Conservation (phyloP, 2,329 filamentous ascomycete species). For the Aureobasidium melanogenum region DNA sequence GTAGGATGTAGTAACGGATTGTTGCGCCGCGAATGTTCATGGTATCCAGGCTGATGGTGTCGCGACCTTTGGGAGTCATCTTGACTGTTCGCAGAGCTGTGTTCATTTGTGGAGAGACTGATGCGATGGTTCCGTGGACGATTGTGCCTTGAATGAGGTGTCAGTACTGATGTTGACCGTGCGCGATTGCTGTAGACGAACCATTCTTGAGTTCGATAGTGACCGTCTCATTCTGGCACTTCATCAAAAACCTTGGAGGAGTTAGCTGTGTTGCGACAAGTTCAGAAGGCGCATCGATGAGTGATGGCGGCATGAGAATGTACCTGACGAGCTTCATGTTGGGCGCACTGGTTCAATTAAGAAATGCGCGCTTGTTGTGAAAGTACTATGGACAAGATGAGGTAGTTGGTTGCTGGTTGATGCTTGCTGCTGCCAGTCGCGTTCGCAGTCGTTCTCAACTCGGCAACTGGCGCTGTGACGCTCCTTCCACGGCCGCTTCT, state of each 20-base stretch:
- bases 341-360: slow-evolving; percentile 20
- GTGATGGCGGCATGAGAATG: slow-evolving; percentile 28
- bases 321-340: slow-evolving; percentile 97
- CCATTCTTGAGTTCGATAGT: slow-evolving; percentile 98
- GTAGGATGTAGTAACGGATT: slow-evolving; percentile 93
- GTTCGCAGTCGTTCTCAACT: slow-evolving; percentile 1
- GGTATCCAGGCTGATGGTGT: slow-evolving; percentile 79
- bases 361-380: neutral
- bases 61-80: slow-evolving; percentile 85
- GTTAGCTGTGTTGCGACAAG: slow-evolving; percentile 24
- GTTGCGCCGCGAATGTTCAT: slow-evolving; percentile 96
- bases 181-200: slow-evolving; percentile 30
- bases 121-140: slow-evolving; percentile 91
- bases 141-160: slow-evolving; percentile 63
- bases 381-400: neutral
- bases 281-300: slow-evolving; percentile 15
- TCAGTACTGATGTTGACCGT: neutral
- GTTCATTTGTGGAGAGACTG: slow-evolving; percentile 98
- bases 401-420: neutral
- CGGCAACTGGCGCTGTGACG: slow-evolving; percentile 1
- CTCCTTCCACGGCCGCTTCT: neutral
- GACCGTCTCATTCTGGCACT: slow-evolving; percentile 97
- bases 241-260: slow-evolving; percentile 82
- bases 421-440: neutral
- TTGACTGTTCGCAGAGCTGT: slow-evolving; percentile 91